Percentiles rank a stretch among this genome's conserved stretches.
Conservation (phyloP, 208 protist genomes). For the Jaenimonas drosophilae region DNA sequence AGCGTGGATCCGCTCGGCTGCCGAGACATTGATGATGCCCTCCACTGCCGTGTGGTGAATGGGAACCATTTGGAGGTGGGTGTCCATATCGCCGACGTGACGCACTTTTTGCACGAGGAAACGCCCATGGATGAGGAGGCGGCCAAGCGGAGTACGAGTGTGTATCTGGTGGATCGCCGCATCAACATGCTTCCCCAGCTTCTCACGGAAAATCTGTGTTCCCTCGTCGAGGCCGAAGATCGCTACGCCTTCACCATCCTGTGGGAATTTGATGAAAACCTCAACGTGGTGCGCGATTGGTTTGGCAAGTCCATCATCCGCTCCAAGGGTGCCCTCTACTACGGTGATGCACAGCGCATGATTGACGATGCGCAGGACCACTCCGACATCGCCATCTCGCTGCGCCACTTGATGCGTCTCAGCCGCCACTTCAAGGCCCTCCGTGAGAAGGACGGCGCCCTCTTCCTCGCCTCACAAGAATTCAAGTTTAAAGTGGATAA, state of each 20-base stretch:
- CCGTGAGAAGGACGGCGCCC: conserved; percentile 73
- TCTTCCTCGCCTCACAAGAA: conserved; percentile 85
- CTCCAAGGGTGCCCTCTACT: conserved; percentile 88
- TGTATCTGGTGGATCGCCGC: conserved; percentile 94
- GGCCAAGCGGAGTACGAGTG: conserved; percentile 88
- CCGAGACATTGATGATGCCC: conserved; percentile 85
- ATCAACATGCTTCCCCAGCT: conserved; percentile 97
- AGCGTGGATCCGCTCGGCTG: conserved; percentile 95
- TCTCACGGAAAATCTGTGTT: conserved; percentile 95
- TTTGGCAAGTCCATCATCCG: conserved; percentile 92
- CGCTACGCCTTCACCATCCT: conserved; percentile 92
- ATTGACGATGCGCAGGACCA: conserved; percentile 75
- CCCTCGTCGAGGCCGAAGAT: conserved; percentile 83
- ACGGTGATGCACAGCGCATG: conserved; percentile 91
- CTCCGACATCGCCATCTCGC: conserved; percentile 53
- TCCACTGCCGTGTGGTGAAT: conserved; percentile 77
- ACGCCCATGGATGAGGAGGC: conserved; percentile 93
- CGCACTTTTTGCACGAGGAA: conserved; percentile 90
- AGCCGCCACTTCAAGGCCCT: conserved; percentile 75
- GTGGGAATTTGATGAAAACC: conserved; percentile 88
- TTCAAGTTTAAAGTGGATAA: conserved; percentile 90
- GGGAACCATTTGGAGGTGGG: conserved; percentile 89
- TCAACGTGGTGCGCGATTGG: conserved; percentile 79
- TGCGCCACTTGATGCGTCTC: conserved; percentile 72
- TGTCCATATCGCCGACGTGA: conserved; percentile 98